Evolutionary conservation across 208 protist genomes (phyloP), one percentile per base, ranked within the genome.

Genomic region (Acanthamoeba sp.): DNA sequence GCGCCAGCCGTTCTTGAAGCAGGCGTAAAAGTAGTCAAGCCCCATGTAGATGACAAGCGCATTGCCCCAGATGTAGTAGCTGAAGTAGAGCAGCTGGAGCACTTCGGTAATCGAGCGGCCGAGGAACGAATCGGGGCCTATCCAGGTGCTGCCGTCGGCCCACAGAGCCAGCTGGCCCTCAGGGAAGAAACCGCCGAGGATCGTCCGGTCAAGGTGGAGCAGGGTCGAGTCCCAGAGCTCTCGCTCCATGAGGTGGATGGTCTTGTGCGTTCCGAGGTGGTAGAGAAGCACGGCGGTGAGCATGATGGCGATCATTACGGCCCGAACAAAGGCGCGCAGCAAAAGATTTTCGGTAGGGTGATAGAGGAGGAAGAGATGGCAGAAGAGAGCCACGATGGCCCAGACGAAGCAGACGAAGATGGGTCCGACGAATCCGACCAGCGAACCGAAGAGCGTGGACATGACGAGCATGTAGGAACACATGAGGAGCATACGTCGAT

Each of bases 91-190:
- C 52, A 88, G 48, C 55, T 88, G 80, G 29, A 88, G 55, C 18
- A 88, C 48, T 32, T 88, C 80, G 48, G 80, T 88, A 9, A 88
- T 52, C 18, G 34, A 40, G 2, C 55, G 48, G 48, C 80, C 80
- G n/a, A 88, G 55, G 27, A 88, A 52, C 20, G 36, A 42, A n/a
- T 57, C 55, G 14, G 80, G 80, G 14, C 55, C 55, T 7, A 88
- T 66, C 80, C 80, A 88, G 20, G 80, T 22, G 32, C 80, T 88
- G 48, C 34, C 24, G 55, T 88, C 80, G 55, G 55, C 52, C 80
- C 80, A 88, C 48, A 88, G 34, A n/a, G 80, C 80, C 20, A 88
- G 55, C 80, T 88, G 80, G 55, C 80, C 80, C 80, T 88, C 52
- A n/a, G 80, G 80, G 55, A 88, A 88, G 48, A 88, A 57, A 27